Percentiles rank a stretch among this genome's conserved stretches.
Conservation (phyloP, 208 protist genomes). For the Lotmaria passim region DNA sequence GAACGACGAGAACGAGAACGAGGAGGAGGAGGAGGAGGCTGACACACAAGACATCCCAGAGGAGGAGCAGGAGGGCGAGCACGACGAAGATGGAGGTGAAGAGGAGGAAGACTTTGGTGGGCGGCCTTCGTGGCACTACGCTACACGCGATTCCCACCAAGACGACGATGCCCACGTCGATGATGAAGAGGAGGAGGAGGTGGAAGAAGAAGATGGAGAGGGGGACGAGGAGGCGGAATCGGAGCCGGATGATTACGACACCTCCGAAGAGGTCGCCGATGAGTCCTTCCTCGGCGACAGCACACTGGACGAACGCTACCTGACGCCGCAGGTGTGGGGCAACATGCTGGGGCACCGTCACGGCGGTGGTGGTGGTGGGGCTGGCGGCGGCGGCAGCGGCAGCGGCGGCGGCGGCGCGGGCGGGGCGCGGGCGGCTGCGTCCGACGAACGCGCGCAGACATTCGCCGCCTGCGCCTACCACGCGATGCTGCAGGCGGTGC, state of each 20-base stretch:
- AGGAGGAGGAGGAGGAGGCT: conserved; percentile 8
- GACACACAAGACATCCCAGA: conserved; percentile 6
- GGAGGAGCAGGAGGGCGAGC: conserved; percentile 23
- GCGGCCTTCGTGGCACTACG: no score
- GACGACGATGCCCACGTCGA: no score
- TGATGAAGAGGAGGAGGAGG: conserved; percentile 19
- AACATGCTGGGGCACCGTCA: conserved; percentile 8
- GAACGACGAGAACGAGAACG: conserved; percentile 1
- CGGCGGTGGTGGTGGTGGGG: background rate
- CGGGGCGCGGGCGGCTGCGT: background rate
- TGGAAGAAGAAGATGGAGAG: conserved; percentile 13
- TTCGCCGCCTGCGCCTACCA: conserved; percentile 42
- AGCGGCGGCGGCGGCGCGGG: background rate
- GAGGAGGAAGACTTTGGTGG: conserved; percentile 22
- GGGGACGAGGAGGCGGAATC: conserved; percentile 14
- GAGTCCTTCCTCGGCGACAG: conserved; percentile 12
- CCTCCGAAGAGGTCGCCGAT: conserved; percentile 4
- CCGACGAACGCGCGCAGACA: conserved; percentile 25
- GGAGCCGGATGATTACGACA: background rate
- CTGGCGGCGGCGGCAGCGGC: background rate
- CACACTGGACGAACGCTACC: conserved; percentile 7
- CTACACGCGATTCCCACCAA: no score
- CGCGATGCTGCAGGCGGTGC: conserved; percentile 33
- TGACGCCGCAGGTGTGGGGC: conserved; percentile 1
- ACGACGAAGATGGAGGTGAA: conserved; percentile 19